Base-by-base conservation (phyloP, 2,329 filamentous ascomycete species). In the Diaporthe aspalathi region DNA sequence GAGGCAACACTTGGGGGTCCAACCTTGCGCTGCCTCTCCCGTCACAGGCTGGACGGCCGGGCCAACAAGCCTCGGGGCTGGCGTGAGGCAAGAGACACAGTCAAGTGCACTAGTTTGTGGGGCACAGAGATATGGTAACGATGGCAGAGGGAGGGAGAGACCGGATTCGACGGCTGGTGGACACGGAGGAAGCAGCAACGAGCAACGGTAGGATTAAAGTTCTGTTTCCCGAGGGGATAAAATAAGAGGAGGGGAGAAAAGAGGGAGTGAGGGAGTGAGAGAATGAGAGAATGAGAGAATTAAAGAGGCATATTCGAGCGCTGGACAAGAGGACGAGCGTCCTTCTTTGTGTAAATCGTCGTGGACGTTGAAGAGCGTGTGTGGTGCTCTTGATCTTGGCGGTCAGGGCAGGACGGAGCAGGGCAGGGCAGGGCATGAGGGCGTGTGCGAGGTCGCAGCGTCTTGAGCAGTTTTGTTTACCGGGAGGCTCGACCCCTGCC, bases 401-500 rank as follows among this genome's bases (percentile, higher is more conserved):
- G 67, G 67, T 68, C 60, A 65, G 60, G 45, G 60, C 60, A 35
- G 60, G 60, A 32, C 45, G 38, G n/a, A n/a, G 16, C 60, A 50
- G 60, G 45, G 60, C 45, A 50, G n/a, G 29, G 16, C 60, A 50
- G 60, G 45, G 60, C 60, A 65, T 50, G 43, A 65, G 53, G 67
- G 50, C 43, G 53, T 50, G 45, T 50, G 45, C 67, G 29, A 68
- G 53, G 53, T 60, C 67, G 67, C 52, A 49, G 63, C 47, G 45
- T 52, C 43, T 50, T 50, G 54, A 50, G 54, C 67, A 68, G 53
- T 40, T n/a, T 60, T 60, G 29, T 6, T 52, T 40, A 52, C 32
- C 43, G 45, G 67, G 56, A 60, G 22, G 22, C 5, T 68, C 47
- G 67, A 68, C 67, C 67, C 67, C 67, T 68, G 67, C 67, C 54